Conservation (phyloP, 2,329 filamentous ascomycete genomes). For the Hypoxylon sp. region DNA sequence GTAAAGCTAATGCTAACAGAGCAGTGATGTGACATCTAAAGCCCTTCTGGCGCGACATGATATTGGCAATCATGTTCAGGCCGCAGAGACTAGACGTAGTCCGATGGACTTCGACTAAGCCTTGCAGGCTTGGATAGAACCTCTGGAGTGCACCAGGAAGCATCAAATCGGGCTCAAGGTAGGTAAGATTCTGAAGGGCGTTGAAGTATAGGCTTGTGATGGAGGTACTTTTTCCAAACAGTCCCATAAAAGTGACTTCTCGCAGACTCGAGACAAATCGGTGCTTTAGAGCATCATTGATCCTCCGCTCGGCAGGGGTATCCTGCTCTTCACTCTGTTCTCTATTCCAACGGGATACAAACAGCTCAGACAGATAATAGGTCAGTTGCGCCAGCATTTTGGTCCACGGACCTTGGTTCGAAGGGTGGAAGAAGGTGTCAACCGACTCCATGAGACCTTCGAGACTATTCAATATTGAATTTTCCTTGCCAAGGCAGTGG, state of each 20-base stretch:
- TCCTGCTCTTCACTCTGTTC: slow-evolving; percentile 95
- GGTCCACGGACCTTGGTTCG: slow-evolving; percentile 94
- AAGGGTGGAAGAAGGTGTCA: slow-evolving; percentile 98
- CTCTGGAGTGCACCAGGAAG: slow-evolving; percentile 93
- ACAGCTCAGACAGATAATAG: slow-evolving; percentile 94
- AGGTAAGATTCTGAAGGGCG: slow-evolving; percentile 89
- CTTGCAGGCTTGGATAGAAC: slow-evolving; percentile 97
- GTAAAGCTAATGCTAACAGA: slow-evolving; percentile 89
- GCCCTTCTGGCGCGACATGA: slow-evolving; percentile 94
- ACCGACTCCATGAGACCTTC: slow-evolving; percentile 95
- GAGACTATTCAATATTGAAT: slow-evolving; percentile 85
- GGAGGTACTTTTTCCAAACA: slow-evolving; percentile 95
- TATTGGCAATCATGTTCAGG: slow-evolving; percentile 90
- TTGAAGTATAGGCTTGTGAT: slow-evolving; percentile 93
- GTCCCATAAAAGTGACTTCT: slow-evolving; percentile 97
- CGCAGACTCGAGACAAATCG: slow-evolving; percentile 91
- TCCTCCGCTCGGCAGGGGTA: slow-evolving; percentile 81
- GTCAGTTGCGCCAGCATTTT: slow-evolving; percentile 90
- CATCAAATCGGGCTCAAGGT: slow-evolving; percentile 90
- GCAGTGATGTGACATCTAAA: slow-evolving; percentile 97
- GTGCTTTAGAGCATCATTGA: slow-evolving; percentile 85
- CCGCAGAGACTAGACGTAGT: slow-evolving; percentile 94
- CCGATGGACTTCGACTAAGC: slow-evolving; percentile 95
- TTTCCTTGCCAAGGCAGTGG: slow-evolving; percentile 79
- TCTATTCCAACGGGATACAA: slow-evolving; percentile 97